Conservation (phyloP, 2,329 filamentous ascomycete genomes). For the Alternaria ventricosa region DNA sequence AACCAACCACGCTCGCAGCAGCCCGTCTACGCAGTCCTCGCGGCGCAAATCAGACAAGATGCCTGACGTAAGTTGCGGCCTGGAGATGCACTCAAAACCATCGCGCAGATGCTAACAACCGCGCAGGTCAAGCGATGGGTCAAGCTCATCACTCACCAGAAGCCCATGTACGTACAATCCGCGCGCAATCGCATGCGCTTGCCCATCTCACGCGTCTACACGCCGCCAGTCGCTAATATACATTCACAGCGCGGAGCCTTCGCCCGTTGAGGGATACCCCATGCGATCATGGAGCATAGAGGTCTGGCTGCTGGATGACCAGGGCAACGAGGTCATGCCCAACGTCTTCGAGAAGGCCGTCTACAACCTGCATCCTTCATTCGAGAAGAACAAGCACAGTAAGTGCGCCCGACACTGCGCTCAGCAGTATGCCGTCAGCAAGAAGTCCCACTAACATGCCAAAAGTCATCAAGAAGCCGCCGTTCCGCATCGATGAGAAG, state of each 20-base stretch:
- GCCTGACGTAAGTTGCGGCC: conserved; percentile 52
- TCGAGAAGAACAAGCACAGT: conserved; percentile 87
- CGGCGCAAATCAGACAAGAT: conserved; percentile 41
- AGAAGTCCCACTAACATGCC: neutral
- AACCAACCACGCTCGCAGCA: neutral
- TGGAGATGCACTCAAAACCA: neutral
- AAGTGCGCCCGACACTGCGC: conserved; percentile 27
- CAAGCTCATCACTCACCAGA: conserved; percentile 92
- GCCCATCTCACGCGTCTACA: conserved; percentile 14
- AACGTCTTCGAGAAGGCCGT: conserved; percentile 89
- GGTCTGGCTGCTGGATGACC: conserved; percentile 82
- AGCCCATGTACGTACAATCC: conserved; percentile 73
- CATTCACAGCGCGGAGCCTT: conserved; percentile 71
- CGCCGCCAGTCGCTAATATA: conserved; percentile 21
- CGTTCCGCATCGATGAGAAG: conserved; percentile 89
- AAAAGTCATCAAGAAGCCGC: conserved; percentile 73
- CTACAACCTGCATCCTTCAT: conserved; percentile 93
- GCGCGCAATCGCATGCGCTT: conserved; percentile 22
- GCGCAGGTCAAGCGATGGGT: conserved; percentile 80
- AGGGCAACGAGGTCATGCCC: conserved; percentile 82
- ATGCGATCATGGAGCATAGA: conserved; percentile 93
- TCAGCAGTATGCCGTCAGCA: neutral
- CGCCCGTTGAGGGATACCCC: conserved; percentile 84
- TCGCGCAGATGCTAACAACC: conserved; percentile 15
- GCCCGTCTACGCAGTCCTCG: neutral